A percentile compares a stretch with the other conserved stretches of the same genome.
These are phyloP conservation scores for Falciphora oryzae DNA, from an alignment of 2,329 filamentous ascomycete genomes.

Conservation along the genomic window DNA sequence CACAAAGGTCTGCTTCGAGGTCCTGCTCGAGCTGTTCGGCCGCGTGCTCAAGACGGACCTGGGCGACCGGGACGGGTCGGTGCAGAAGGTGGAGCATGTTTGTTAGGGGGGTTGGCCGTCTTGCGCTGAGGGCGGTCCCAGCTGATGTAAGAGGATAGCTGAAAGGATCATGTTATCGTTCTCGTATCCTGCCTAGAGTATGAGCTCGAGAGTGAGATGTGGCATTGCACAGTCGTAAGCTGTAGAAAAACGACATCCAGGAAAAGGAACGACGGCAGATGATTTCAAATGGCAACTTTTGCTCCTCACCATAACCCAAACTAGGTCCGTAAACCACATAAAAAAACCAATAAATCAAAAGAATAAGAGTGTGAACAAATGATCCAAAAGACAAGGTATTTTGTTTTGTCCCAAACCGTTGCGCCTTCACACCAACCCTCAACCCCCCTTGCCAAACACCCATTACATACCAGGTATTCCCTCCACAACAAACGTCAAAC, in stretches of 20 bases:
- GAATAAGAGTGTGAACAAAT: not conserved
- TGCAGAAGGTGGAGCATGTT: conserved; percentile 63
- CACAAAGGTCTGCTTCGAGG: conserved; percentile 83
- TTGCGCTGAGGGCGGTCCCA: too few relatives aligned
- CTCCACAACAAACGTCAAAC: not conserved
- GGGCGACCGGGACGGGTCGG: conserved; percentile 58
- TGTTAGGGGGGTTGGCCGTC: conserved; percentile 41
- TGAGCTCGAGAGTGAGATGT: too few relatives aligned
- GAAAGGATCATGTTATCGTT: too few relatives aligned
- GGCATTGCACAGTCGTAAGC: too few relatives aligned
- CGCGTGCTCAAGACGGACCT: conserved; percentile 73
- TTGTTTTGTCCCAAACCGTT: not conserved
- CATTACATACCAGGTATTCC: not conserved
- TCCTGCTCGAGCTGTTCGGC: conserved; percentile 80
- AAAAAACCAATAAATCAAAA: not conserved
- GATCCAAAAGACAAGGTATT: not conserved
- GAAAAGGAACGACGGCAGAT: not conserved
- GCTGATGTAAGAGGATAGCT: too few relatives aligned
- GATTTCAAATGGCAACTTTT: not conserved
- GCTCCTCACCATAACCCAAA: not conserved
- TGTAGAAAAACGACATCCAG: not conserved
- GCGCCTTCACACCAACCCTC: not conserved
- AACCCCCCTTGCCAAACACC: not conserved
- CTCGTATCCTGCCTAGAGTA: too few relatives aligned
- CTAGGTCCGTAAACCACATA: not conserved